Percentiles rank a stretch among this genome's conserved stretches.
Evolutionary conservation across 768 basidiomycete species (phyloP).

Genomic region (Rhodotorula taiwanensis): DNA sequence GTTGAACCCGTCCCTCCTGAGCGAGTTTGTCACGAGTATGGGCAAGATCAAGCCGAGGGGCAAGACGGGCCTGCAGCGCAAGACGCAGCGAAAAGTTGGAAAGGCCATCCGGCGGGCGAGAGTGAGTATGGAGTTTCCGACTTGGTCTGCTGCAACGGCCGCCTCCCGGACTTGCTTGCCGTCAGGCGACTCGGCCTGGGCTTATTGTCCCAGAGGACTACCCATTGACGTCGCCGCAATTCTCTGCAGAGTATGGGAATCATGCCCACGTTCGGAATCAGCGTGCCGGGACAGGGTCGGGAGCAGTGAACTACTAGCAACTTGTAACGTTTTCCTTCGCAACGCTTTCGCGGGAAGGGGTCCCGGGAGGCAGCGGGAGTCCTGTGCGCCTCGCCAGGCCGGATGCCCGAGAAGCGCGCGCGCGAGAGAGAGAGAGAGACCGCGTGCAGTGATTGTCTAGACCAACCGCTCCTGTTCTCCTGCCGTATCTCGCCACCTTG

Average conservation of each 20-base stretch:
- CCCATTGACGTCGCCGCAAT: no score
- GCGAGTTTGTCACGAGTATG: constrained; percentile 33
- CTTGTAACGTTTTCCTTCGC: background rate
- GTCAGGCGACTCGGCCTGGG: no score
- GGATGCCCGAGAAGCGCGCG: background rate
- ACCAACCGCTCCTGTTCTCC: constrained; percentile 3
- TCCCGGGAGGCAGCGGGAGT: no score
- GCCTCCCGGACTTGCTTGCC: background rate
- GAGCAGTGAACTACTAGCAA: background rate
- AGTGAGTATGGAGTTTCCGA: constrained; percentile 9
- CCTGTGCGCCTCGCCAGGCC: background rate
- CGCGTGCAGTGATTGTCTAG: background rate
- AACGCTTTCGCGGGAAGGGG: no score
- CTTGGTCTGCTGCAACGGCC: background rate
- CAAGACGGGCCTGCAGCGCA: constrained; percentile 33
- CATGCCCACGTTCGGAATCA: constrained; percentile 25
- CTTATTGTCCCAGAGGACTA: background rate
- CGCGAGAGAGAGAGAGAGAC: background rate
- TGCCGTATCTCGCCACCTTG: background rate
- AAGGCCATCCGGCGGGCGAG: constrained; percentile 35
- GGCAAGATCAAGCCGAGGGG: constrained; percentile 34
- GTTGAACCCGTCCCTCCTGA: constrained; percentile 25
- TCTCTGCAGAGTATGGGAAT: constrained; percentile 36
- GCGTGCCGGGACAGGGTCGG: constrained; percentile 4
- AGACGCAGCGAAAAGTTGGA: constrained; percentile 31